phyloP scores from a whole-genome alignment of 495 filamentous ascomycete genomes.

The Trichoderma orchidacearum region DNA sequence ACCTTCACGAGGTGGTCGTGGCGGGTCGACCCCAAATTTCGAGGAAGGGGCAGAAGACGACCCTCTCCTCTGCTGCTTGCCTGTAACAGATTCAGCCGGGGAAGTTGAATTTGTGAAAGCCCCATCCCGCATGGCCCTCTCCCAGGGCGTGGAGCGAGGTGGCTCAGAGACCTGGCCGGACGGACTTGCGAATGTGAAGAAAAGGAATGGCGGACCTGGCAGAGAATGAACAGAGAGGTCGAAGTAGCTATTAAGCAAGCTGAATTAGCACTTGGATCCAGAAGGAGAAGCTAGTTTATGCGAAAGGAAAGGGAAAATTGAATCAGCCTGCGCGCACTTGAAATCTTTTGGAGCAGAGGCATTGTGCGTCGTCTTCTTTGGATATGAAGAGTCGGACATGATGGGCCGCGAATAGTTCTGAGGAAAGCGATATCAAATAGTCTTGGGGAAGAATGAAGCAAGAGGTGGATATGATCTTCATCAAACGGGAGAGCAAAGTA shows the following conservation, averaged over 20 bases:
- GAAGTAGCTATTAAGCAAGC: not conserved
- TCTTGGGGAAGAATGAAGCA: no score
- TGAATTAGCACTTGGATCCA: no score
- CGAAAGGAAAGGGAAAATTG: no score
- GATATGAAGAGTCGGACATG: not conserved
- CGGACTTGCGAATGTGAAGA: not conserved
- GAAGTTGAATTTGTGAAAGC: not conserved
- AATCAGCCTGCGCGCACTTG: not conserved
- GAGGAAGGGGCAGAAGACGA: not conserved
- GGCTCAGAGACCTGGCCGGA: not conserved
- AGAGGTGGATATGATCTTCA: no score
- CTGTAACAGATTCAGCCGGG: not conserved
- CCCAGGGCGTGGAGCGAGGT: not conserved
- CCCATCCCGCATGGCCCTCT: not conserved
- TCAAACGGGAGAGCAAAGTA: no score
- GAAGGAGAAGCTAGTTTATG: no score
- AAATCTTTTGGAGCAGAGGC: not conserved
- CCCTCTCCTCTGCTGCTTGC: not conserved
- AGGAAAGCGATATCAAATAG: no score
- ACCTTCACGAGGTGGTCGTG: constrained; percentile 31
- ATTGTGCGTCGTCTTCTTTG: not conserved
- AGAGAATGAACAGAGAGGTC: not conserved
- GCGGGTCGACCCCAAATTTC: constrained; percentile 23
- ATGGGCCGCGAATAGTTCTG: no score
- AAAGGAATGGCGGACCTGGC: not conserved